Evolutionary conservation across 169 alveolate genomes (phyloP), one percentile per base, ranked within the genome.

Genomic region (Plasmodium malariae): DNA sequence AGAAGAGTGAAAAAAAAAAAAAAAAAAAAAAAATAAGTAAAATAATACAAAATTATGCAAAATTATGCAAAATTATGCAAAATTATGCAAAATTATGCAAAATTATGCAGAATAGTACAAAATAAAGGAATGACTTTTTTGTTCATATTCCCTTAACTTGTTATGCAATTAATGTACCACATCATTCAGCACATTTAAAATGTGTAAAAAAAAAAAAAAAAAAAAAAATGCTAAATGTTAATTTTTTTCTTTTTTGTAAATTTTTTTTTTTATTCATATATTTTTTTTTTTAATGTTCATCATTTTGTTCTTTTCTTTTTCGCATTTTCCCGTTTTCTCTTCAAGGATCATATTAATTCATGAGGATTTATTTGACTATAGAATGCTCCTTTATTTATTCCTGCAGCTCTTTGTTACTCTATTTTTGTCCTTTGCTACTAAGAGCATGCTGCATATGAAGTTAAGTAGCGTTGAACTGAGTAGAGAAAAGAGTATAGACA

Each of bases 291-390:
- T 30, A 62, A 30, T 30, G 71, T 5, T 62, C 74, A 67, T 67
- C 11, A 32, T 49, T 34, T 37, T 71, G 43, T 49, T 32, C 3
- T 24, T 28, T 30, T 74, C 14, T 24, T 24, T 36, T 34, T 11
- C 21, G 7, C 37, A 21, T 55, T 11, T 34, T 17, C 6, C 34
- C n/a, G 9, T 65, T 26, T 28, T 62, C 21, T 21, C 49, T 67
- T 49, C 34, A 28, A 78, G 89, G 26, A 78, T 78, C 12, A 78
- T 78, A 24, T 48, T 78, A 37, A 62, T 78, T 62, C 28, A 78
- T 3, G 89, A 78, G n/a, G 89, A 54, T 21, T 62, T 68, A 6
- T 62, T 78, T 68, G 63, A 43, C 11, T 45, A 36, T n/a, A n/a
- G 26, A 28, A 78, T 78, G 26, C 43, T 78, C n/a, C 36, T 78